These are phyloP conservation scores for Boletellus ananas DNA, from an alignment of 768 basidiomycete species.

Conservation along the genomic window DNA sequence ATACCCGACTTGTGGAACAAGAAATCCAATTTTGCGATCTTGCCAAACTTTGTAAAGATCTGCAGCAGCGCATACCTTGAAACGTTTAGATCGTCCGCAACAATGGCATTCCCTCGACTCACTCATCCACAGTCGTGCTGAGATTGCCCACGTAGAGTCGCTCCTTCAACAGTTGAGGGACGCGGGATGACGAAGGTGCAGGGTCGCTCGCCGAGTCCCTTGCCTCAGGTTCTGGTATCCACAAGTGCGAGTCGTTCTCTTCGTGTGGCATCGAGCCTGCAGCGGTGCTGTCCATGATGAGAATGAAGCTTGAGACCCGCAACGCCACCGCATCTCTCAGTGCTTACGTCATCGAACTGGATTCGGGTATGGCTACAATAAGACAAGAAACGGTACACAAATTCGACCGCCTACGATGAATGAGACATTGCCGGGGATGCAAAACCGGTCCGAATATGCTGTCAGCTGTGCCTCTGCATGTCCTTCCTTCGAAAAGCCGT, in stretches of 20 bases:
- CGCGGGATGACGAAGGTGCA: conserved; percentile 22
- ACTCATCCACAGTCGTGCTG: conserved; percentile 86
- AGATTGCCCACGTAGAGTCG: conserved; percentile 90
- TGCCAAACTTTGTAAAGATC: conserved; percentile 88
- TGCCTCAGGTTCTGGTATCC: conserved; percentile 31
- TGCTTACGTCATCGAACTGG: conserved; percentile 16
- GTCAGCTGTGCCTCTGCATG: conserved; percentile 2
- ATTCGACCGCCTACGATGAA: too few species aligned
- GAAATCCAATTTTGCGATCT: conserved; percentile 89
- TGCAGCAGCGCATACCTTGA: conserved; percentile 82
- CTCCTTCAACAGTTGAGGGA: conserved; percentile 49
- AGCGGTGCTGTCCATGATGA: conserved; percentile 12
- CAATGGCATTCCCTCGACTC: conserved; percentile 20
- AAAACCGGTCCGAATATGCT: too few species aligned
- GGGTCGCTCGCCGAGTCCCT: conserved; percentile 15
- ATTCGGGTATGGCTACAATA: too few species aligned
- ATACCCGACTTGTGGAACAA: conserved; percentile 92
- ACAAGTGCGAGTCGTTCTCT: conserved; percentile 23
- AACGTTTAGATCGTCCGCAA: conserved; percentile 10
- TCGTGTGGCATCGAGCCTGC: background rate
- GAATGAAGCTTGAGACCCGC: background rate
- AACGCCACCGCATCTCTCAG: too few species aligned
- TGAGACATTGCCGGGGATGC: too few species aligned
- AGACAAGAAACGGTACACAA: too few species aligned
- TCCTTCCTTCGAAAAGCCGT: conserved; percentile 2